Percentiles rank a stretch among this genome's conserved stretches.
These are phyloP conservation scores for Neonothopanus nambi DNA, from an alignment of 1,284 basidiomycete genomes.

Conservation along the genomic window DNA sequence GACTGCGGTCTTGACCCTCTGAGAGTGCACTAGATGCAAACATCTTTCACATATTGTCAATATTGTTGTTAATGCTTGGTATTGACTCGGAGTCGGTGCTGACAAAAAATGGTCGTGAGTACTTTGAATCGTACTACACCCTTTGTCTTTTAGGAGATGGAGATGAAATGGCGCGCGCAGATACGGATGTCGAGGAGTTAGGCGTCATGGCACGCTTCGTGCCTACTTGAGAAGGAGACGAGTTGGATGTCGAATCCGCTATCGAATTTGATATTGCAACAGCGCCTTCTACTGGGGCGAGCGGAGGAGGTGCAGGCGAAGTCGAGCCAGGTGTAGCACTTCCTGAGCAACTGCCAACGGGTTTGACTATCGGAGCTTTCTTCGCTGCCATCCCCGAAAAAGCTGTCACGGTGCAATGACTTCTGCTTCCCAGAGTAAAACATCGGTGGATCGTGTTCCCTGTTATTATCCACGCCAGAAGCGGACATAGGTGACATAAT, in stretches of 20 bases:
- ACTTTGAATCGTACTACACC: too few relatives aligned
- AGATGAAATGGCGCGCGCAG: constrained; percentile 1
- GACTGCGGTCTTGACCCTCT: too few relatives aligned
- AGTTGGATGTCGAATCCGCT: not conserved
- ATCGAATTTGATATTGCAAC: too few relatives aligned
- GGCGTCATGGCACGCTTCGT: not conserved
- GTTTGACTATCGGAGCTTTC: not conserved
- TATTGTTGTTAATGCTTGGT: too few relatives aligned
- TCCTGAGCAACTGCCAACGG: not conserved
- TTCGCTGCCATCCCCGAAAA: constrained; percentile 56
- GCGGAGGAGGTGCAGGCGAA: too few relatives aligned
- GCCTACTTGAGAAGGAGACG: not conserved
- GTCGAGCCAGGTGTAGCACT: too few relatives aligned
- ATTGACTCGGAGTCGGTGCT: too few relatives aligned
- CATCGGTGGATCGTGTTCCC: constrained; percentile 54
- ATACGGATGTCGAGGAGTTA: not conserved
- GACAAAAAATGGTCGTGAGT: too few relatives aligned
- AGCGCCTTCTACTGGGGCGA: too few relatives aligned
- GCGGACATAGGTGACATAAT: constrained; percentile 4
- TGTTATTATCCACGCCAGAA: not conserved
- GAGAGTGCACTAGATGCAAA: too few relatives aligned
- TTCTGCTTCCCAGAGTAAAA: constrained; percentile 84
- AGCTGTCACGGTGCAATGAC: constrained; percentile 70
- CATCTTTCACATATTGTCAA: too few relatives aligned
- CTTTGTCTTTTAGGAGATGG: constrained; percentile 13